Percentiles rank a stretch among this genome's conserved stretches.
phyloP scores from a whole-genome alignment of 371 early-diverging fungal genomes.

The Apophysomyces trapeziformis region DNA sequence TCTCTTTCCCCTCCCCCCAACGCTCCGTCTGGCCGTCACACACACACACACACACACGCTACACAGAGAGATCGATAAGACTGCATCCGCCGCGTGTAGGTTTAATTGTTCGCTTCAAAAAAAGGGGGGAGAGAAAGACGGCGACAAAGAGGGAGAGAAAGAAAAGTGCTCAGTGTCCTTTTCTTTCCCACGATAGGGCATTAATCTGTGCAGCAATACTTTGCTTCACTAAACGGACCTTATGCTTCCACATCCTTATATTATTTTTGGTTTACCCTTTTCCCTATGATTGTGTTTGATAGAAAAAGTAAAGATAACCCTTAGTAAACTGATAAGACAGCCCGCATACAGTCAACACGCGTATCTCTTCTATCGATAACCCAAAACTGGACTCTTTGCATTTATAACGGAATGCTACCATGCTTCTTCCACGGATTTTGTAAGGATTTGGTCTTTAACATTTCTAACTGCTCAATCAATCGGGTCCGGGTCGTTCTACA shows the following conservation, averaged over 20 bases:
- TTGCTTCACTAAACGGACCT: neutral
- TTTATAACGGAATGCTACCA: constrained; percentile 89
- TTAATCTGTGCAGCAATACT: neutral
- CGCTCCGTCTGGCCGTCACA: neutral
- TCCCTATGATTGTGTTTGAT: neutral
- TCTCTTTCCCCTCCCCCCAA: neutral
- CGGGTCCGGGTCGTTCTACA: constrained; percentile 72
- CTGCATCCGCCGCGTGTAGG: no score
- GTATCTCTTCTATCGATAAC: no score
- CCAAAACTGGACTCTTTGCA: neutral
- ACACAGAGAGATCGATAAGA: no score
- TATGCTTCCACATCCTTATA: no score
- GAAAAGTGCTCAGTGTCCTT: neutral
- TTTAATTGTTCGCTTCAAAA: no score
- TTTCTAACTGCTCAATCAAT: constrained; percentile 87
- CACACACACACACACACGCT: neutral
- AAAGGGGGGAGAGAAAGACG: no score
- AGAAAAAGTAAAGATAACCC: neutral
- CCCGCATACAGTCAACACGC: neutral
- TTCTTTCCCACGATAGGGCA: neutral
- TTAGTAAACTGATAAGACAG: no score
- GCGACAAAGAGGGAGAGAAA: no score
- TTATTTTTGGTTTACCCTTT: neutral
- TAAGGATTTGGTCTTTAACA: constrained; percentile 76
- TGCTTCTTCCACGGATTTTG: constrained; percentile 93